Percentiles rank a stretch among this genome's conserved stretches.
phyloP scores from a whole-genome alignment of 176 grass and related monocot genomes.

The Zea luxurians region DNA sequence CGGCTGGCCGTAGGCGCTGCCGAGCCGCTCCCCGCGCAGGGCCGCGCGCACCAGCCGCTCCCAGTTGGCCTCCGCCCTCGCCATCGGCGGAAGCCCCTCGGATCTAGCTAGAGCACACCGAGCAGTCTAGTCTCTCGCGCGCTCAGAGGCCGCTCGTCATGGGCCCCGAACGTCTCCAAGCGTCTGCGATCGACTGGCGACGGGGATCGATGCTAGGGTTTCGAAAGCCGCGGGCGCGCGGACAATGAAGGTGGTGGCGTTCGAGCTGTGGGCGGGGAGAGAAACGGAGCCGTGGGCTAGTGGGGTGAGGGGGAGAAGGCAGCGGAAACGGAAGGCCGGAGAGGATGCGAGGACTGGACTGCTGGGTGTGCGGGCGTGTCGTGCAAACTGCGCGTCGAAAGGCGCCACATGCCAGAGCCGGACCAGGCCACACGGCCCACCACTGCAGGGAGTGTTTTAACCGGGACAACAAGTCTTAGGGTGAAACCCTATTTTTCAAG shows the following conservation, averaged over 20 bases:
- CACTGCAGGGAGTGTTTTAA: no score
- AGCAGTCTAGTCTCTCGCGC: background rate
- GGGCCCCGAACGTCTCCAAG: background rate
- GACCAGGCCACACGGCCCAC: no score
- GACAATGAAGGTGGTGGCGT: background rate
- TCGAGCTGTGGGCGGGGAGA: conserved; percentile 13
- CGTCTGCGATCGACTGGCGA: background rate
- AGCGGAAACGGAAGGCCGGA: background rate
- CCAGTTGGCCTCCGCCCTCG: conserved; percentile 79
- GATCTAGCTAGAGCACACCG: conserved; percentile 18
- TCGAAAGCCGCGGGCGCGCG: background rate
- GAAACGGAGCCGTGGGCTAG: background rate
- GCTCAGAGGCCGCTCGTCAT: conserved; percentile 36
- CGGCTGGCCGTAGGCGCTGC: conserved; percentile 43
- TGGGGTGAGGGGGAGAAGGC: background rate
- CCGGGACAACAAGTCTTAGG: no score
- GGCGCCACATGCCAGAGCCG: background rate
- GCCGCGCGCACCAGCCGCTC: conserved; percentile 86
- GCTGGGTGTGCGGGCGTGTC: background rate
- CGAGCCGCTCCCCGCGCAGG: conserved; percentile 55
- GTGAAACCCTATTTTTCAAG: no score
- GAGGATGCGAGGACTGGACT: background rate
- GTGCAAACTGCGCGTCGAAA: conserved; percentile 14
- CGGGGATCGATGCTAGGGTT: conserved; percentile 40
- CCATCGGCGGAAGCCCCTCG: conserved; percentile 39